Evolutionary conservation across 1,284 basidiomycete species (phyloP), one percentile per base, ranked within the genome.

Genomic region (Vanrija pseudolonga): DNA sequence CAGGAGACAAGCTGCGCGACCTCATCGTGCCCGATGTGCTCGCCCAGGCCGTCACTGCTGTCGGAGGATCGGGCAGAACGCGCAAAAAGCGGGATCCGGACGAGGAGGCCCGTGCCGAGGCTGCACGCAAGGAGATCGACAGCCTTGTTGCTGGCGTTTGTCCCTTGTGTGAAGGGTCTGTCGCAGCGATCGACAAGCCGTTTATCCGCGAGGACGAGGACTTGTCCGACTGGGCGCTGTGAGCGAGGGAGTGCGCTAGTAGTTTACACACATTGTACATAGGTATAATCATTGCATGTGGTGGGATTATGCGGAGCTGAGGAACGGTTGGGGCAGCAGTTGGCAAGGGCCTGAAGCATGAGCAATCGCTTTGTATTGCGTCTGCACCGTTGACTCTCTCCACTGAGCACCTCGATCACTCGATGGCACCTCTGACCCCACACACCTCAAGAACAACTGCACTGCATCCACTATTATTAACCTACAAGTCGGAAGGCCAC

Each of bases 21-120:
- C 79, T 97, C 49, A 94, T 98, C 66, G 79, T 95, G 5, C 93
- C 94, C 12, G 93, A 96, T 66, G 89, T 90, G 6, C 81, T 97
- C 22, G 90, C 88, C 22, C 69, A 72, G 51, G 76, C 74, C 2
- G 76, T 79, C 4, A 67, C 69, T 8, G 71, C 78, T 9, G 74
- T 75, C 17, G 71, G 66, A 12, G 70, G 72, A 38, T 52, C 43
- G 1, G 49, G 45, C 4, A 22, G 22, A 4, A 63, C 73, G 78
- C 55, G 79, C 73, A 62, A 57, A 14, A 78, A 79, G 63, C 76
- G 70, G 40, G 81, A 80, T 54, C 73, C 73, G 42, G 83, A 81
- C 60, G 83, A 85, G 56, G 77, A 78, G 56, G 81, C 50, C 22
- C 80, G 65, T 80, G 82, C 73, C 6, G 76, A 76, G 52, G 85